These are phyloP conservation scores for Encephalitozoon cuniculi DNA, from an alignment of 371 early-diverging fungal species.

Conservation along the genomic window DNA sequence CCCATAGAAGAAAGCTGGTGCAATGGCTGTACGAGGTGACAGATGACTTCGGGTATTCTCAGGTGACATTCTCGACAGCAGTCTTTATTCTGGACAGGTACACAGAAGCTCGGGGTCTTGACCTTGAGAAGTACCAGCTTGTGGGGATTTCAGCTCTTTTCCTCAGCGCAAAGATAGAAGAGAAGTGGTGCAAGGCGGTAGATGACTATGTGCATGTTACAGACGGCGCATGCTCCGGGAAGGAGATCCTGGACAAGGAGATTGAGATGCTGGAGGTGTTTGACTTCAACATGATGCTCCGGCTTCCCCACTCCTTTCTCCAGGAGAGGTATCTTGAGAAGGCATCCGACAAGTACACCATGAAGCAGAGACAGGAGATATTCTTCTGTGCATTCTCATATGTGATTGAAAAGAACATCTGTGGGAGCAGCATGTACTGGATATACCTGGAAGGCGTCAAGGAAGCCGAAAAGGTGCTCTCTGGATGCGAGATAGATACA, in stretches of 20 bases:
- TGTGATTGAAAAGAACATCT: slow-evolving; percentile 21
- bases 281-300: slow-evolving; percentile 6
- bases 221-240: slow-evolving; percentile 35
- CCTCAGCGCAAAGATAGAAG: slow-evolving; percentile 55
- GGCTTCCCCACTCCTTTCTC: slow-evolving; percentile 12
- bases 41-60: slow-evolving; percentile 46
- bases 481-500: not conserved
- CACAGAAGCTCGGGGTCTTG: slow-evolving; percentile 7
- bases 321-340: slow-evolving; percentile 8
- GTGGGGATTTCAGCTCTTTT: slow-evolving; percentile 52
- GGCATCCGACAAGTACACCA: not conserved
- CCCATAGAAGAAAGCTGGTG: slow-evolving; percentile 48
- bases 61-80: slow-evolving; percentile 39
- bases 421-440: slow-evolving; percentile 7
- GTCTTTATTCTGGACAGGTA: slow-evolving; percentile 56
- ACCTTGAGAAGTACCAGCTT: slow-evolving; percentile 50
- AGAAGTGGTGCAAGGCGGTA: slow-evolving; percentile 8
- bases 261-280: slow-evolving; percentile 43
- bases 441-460: slow-evolving; percentile 21
- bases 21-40: slow-evolving; percentile 60
- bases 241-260: slow-evolving; percentile 55
- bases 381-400: slow-evolving; percentile 29
- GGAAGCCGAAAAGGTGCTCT: slow-evolving; percentile 6
- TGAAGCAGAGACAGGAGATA: slow-evolving; percentile 8
- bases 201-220: slow-evolving; percentile 50